phyloP scores from a whole-genome alignment of 2,329 filamentous ascomycete species.

The Calonectria pseudoturangicola region DNA sequence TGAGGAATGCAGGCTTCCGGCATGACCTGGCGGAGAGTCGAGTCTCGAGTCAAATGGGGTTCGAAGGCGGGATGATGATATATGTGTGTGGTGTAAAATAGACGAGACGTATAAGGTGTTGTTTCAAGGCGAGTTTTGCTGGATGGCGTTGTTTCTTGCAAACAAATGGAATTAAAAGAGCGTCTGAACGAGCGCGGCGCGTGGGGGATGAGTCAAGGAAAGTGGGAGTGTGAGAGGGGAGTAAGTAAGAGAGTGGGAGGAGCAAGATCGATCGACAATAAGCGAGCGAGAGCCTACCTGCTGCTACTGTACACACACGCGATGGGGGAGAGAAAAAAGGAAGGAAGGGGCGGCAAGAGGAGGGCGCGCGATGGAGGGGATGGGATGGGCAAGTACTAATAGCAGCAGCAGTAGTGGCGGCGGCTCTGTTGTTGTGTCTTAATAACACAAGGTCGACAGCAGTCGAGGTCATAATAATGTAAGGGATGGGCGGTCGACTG shows the following conservation, averaged over 20 bases:
- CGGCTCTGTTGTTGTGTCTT: conserved; percentile 26
- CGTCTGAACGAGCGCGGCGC: conserved; percentile 28
- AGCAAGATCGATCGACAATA: conserved; percentile 26
- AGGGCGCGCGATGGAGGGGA: conserved; percentile 32
- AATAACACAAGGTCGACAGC: conserved; percentile 29
- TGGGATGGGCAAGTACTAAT: conserved; percentile 25
- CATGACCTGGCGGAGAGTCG: conserved; percentile 39
- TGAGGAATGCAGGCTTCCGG: conserved; percentile 49
- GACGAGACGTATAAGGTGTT: neutral
- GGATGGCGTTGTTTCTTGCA: conserved; percentile 42
- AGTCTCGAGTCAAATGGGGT: conserved; percentile 35
- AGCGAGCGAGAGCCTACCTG: conserved; percentile 29
- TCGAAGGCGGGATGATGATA: conserved; percentile 5
- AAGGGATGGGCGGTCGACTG: conserved; percentile 31
- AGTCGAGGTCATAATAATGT: conserved; percentile 35
- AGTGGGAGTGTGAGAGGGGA: neutral
- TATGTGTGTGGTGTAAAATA: conserved; percentile 2
- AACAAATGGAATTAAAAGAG: conserved; percentile 43
- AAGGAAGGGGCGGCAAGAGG: conserved; percentile 8
- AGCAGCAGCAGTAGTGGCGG: conserved; percentile 6
- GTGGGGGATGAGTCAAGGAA: conserved; percentile 28
- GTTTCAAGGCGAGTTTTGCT: neutral
- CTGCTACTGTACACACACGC: neutral
- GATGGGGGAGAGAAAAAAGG: conserved; percentile 40
- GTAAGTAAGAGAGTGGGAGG: neutral